Base-by-base conservation (phyloP, 2,329 filamentous ascomycete species). In the Colletotrichum siamense region DNA sequence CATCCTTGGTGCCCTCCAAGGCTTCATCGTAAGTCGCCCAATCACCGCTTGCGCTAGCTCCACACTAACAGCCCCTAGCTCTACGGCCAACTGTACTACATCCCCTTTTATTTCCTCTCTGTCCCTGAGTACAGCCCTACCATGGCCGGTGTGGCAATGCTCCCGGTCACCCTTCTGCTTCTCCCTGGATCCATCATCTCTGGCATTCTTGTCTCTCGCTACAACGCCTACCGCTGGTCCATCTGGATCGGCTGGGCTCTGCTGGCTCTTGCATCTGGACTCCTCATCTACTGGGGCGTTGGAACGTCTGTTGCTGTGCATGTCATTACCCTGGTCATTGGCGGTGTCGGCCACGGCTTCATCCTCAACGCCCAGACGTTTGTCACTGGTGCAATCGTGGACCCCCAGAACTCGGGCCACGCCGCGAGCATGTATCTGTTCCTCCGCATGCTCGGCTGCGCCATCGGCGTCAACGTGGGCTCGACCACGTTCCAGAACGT, bases 21-120 rank as follows among this genome's bases (percentile, higher is more conserved):
- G 84, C 0, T 80, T 85, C 7, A 77, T 85, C 74, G 81, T 84
- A 77, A 65, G 82, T 79, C 30, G 26, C 12, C 13, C n/a, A n/a
- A 15, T 13, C 61, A 32, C 61, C 18, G n/a, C 44, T 3, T 6
- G 61, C 32, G 22, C 32, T 24, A 30, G 61, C 61, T 34, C 30
- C 55, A 8, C 10, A n/a, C 32, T 77, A 39, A 77, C 49, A 49
- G 1, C 6, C 15, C 5, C 4, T n/a, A 77, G 26, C 77, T 84
- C 13, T 84, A 82, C 57, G 83, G 82, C 22, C 79, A 81, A 18
- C 81, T 84, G 0, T 84, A 84, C 67, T 84, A 84, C 69, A 69
- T 84, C 28, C 84, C 85, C 2, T 86, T 86, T 61, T 87, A 84
- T 74, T 86, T 86, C 79, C 78, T 83, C 18, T 81, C 85, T 1